Conservation (phyloP, 495 filamentous ascomycete species). For the Daldinia concentrica region DNA sequence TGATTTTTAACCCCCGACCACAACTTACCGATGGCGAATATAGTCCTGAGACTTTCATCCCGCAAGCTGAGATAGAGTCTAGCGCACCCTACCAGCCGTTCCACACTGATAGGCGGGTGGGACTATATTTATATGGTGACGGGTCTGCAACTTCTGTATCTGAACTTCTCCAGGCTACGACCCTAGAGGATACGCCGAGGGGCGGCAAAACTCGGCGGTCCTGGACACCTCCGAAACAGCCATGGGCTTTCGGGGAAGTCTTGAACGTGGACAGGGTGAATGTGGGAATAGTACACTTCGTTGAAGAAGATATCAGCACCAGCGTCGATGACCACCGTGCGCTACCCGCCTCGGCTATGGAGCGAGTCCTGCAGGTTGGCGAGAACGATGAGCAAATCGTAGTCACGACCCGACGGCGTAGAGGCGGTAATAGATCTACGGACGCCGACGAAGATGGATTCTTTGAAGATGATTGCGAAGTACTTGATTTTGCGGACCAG, state of each 20-base stretch:
- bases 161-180: conserved; percentile 42
- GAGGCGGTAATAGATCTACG: conserved; percentile 58
- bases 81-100: conserved; percentile 91
- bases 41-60: conserved; percentile 66
- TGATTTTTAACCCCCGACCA: conserved; percentile 51
- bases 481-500: conserved; percentile 89
- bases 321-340: conserved; percentile 59
- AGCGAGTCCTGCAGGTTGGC: conserved; percentile 66
- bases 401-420: conserved; percentile 77
- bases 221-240: conserved; percentile 30
- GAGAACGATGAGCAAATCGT: conserved; percentile 78
- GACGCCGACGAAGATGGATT: conserved; percentile 78
- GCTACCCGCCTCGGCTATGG: conserved; percentile 64
- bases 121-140: conserved; percentile 68
- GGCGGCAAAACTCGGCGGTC: conserved; percentile 31
- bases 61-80: conserved; percentile 91
- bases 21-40: conserved; percentile 45
- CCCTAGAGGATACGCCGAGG: conserved; percentile 41
- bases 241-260: conserved; percentile 77
- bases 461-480: conserved; percentile 94
- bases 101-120: conserved; percentile 84
- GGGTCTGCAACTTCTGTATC: conserved; percentile 43
- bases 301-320: conserved; percentile 66
- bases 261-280: conserved; percentile 70
- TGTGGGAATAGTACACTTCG: conserved; percentile 57